These are phyloP conservation scores for Daphne laureola DNA, from an alignment of 441 rosid genomes.

Conservation along the genomic window DNA sequence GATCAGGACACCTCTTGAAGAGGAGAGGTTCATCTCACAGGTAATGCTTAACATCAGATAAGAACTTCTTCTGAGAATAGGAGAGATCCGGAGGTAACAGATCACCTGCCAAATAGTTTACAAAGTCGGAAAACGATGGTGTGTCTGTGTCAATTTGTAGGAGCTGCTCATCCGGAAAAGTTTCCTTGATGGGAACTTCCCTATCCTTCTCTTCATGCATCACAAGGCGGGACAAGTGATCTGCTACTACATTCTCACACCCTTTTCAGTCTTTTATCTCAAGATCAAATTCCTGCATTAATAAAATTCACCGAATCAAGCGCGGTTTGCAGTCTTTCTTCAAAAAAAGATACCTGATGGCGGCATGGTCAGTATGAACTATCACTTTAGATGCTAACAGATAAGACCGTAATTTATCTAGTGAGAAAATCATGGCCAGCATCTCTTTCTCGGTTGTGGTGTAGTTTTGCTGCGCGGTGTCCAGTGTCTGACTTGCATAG, in stretches of 20 bases:
- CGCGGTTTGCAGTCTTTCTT: not conserved
- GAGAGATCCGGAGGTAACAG: not conserved
- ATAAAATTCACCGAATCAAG: not conserved
- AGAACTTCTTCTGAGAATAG: not conserved
- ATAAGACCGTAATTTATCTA: conserved; percentile 1
- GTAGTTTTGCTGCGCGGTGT: conserved; percentile 4
- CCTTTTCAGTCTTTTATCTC: not conserved
- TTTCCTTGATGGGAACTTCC: not conserved
- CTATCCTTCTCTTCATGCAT: not conserved
- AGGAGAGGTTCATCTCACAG: too few relatives aligned
- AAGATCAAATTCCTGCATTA: not conserved
- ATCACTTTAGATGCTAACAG: not conserved
- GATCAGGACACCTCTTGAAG: too few relatives aligned
- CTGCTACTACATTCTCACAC: not conserved
- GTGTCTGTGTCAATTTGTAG: not conserved
- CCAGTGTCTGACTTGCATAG: not conserved
- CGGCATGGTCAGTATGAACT: not conserved
- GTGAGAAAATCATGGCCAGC: not conserved
- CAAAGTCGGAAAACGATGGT: not conserved
- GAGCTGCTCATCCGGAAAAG: not conserved
- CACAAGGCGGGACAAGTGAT: not conserved
- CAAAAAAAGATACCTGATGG: not conserved
- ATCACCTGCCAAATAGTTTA: not conserved
- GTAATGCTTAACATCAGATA: not conserved
- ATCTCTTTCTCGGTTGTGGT: conserved; percentile 3